Percentiles rank a stretch among this genome's conserved stretches.
These are phyloP conservation scores for Pugionium cornutum DNA, from an alignment of 345 rosid species.

Conservation along the genomic window DNA sequence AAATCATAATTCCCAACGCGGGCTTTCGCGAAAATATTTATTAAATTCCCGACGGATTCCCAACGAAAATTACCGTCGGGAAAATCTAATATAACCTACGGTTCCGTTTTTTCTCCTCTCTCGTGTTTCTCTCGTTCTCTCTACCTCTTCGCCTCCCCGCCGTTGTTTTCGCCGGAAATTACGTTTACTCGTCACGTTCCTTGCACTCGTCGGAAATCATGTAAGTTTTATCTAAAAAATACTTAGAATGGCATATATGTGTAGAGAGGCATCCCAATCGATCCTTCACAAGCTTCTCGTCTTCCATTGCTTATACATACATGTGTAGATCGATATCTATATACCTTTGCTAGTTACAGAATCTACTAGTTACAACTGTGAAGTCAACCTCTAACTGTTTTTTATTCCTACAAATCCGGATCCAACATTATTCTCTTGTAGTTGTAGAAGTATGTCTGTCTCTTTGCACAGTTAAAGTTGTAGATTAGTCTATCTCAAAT, in stretches of 20 bases:
- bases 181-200: no score
- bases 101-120: no score
- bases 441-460: constrained; percentile 20
- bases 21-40: no score
- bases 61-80: no score
- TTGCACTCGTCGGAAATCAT: no score
- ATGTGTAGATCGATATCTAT: constrained; percentile 7
- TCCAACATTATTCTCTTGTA: constrained; percentile 21
- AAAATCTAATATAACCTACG: no score
- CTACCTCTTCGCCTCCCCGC: no score
- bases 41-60: no score
- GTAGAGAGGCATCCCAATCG: constrained; percentile 28
- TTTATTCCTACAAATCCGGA: constrained; percentile 27
- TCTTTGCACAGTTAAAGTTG: constrained; percentile 17
- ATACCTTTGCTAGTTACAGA: constrained; percentile 7
- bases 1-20: no score
- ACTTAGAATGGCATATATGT: neutral
- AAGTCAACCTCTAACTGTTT: constrained; percentile 28
- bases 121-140: no score
- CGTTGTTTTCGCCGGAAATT: no score
- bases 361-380: constrained; percentile 13
- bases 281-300: constrained; percentile 43
- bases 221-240: no score
- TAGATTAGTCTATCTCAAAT: constrained; percentile 15
- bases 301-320: constrained; percentile 8